Base-by-base conservation (phyloP, 2,329 filamentous ascomycete species). In the Aspergillus sp. region DNA sequence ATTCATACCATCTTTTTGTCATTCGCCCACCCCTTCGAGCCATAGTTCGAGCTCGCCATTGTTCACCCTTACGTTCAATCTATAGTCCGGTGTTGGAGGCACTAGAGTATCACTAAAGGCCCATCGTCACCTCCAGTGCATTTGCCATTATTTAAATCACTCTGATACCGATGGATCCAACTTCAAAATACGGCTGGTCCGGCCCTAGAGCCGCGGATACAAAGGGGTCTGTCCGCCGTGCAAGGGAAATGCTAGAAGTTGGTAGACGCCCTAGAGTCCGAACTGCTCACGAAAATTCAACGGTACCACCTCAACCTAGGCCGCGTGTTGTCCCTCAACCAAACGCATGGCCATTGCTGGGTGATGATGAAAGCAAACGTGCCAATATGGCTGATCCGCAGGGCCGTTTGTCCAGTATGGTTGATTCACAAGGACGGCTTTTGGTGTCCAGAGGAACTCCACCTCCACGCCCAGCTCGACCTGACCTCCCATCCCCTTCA, bases 291-390 rank as follows among this genome's bases (percentile, higher is more conserved):
- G 38, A 39, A 43, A 50, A 60, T 32, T 30, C 48, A 58, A 48
- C 55, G 53, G 48, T 56, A 42, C 58, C 58, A 36, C 55, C 62
- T 13, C 26, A 30, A 30, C 26, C 26, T 30, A 59, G 62, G 39
- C 52, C 57, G 11, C 53, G 68, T 36, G 18, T 34, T 4, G 52
- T 60, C n/a, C 69, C 75, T 9, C 74, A 74, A 50, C 69, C 71
- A 58, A 73, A 74, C 38, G 75, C 78, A 67, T 81, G 79, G 79
- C 78, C 79, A 48, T 68, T 81, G 9, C 69, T 75, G n/a, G 71
- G 74, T 60, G 68, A 71, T 7, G 17, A 17, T 48, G 56, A 67
- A 34, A 60, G 66, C 30, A 60, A 63, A 15, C 61, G 64, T 24
- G 54, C 64, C 24, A 69, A 66, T 7, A 62, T 67, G 18, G 56